Percentiles rank a stretch among this genome's conserved stretches.
phyloP scores from a whole-genome alignment of 176 grass and related monocot genomes.

The Triticum timopheevii region DNA sequence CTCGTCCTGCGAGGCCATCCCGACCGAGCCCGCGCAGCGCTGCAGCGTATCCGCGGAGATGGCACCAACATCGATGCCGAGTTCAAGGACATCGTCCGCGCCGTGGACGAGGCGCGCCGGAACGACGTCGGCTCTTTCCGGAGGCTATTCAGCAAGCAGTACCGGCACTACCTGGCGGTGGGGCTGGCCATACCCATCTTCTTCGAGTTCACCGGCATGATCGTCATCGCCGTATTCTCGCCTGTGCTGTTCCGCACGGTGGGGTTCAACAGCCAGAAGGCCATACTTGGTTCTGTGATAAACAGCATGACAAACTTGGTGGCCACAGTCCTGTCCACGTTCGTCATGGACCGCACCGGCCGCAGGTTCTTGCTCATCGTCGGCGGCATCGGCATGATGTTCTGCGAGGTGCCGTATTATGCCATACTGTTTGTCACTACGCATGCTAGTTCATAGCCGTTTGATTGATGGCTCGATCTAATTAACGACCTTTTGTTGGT shows the following conservation, averaged over 20 bases:
- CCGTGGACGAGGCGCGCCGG: slow-evolving; percentile 28
- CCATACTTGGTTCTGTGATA: slow-evolving; percentile 50
- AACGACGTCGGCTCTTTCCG: slow-evolving; percentile 49
- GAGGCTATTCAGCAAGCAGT: slow-evolving; percentile 35
- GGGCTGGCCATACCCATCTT: slow-evolving; percentile 48
- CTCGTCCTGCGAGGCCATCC: slow-evolving; percentile 48
- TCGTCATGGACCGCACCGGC: slow-evolving; percentile 39
- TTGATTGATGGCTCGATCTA: background rate
- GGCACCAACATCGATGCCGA: slow-evolving; percentile 43
- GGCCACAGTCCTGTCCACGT: slow-evolving; percentile 11
- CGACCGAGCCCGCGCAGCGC: slow-evolving; percentile 38
- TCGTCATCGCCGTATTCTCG: slow-evolving; percentile 52
- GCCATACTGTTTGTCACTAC: background rate
- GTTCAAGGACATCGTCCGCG: slow-evolving; percentile 47
- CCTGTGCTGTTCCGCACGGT: slow-evolving; percentile 63
- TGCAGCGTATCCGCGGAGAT: slow-evolving; percentile 34
- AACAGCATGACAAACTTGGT: slow-evolving; percentile 23
- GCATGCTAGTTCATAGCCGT: no score
- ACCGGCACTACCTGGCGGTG: slow-evolving; percentile 50
- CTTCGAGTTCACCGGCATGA: slow-evolving; percentile 59
- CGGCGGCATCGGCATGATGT: slow-evolving; percentile 38
- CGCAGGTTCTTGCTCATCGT: slow-evolving; percentile 47
- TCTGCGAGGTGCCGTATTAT: slow-evolving; percentile 35
- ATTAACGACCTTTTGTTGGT: background rate
- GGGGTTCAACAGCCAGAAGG: slow-evolving; percentile 54